Base-by-base conservation (phyloP, 768 basidiomycete genomes). In the Podaxis pistillaris region DNA sequence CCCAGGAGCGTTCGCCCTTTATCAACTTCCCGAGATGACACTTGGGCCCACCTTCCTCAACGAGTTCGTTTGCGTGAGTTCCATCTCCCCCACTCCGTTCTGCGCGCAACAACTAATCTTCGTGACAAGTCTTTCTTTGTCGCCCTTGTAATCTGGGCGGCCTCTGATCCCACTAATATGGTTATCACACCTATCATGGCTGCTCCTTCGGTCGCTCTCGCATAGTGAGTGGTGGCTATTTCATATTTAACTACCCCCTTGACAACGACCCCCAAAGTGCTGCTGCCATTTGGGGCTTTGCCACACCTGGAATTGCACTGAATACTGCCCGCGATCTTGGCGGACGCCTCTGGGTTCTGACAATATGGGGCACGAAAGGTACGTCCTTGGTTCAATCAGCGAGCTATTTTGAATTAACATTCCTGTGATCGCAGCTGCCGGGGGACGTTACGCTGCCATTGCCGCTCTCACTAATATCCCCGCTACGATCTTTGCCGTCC, bases 271-370 rank as follows among this genome's bases (percentile, higher is more conserved):
- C 53, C 41, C 22, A n/a, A 60, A 89, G 87, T 67, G 83, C 75
- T 51, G 73, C 79, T 44, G 78, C 79, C 41, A 80, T 89, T 63
- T 89, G 88, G 87, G 84, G 86, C 41, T 90, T 76, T 69, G 75
- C 83, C 4, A 64, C 38, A 22, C 51, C 50, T 63, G 8, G 60
- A 85, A 82, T 90, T 50, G 79, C 86, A 13, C 77, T 87, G 37
- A 91, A 91, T 71, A 73, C 86, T 2, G 87, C 88, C 30, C 86
- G 89, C 68, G 89, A 90, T 69, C 30, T 91, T 47, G 89, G 88
- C 19, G 85, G 80, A 3, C 83, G 88, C 15, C 64, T 90, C n/a
- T 80, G 82, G 66, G 83, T 79, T 0, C 69, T 91, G 72, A 78
- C 86, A 3, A 81, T 89, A 59, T 90, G 84, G 80, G 88, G 88